Evolutionary conservation across 2,329 filamentous ascomycete genomes (phyloP).

Genomic region (Simplicillium aogashimaense): DNA sequence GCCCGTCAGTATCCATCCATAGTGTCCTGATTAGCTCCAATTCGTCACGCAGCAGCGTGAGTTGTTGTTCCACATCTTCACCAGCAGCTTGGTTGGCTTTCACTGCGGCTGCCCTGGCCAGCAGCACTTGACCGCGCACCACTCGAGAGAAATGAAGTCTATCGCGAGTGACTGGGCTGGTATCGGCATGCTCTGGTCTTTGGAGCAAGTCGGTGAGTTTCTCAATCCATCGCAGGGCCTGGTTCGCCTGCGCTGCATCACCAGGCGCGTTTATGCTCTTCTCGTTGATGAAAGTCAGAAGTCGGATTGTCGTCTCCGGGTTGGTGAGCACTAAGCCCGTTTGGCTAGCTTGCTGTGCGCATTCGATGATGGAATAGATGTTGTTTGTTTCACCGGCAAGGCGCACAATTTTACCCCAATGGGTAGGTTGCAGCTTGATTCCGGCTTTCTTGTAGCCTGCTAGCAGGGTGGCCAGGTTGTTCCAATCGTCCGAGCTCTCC

Average conservation of each 20-base stretch:
- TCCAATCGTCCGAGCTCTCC: constrained; percentile 37
- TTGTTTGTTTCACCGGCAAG: constrained; percentile 27
- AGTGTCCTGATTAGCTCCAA: constrained; percentile 14
- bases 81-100: constrained; percentile 15
- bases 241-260: constrained; percentile 22
- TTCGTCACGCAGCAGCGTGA: constrained; percentile 17
- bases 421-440: constrained; percentile 21
- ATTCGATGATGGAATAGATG: constrained; percentile 38
- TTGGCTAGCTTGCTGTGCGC: constrained; percentile 31
- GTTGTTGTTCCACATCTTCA: constrained; percentile 13
- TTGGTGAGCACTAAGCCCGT: constrained; percentile 34
- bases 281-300: constrained; percentile 18
- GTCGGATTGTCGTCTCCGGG: constrained; percentile 25
- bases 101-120: constrained; percentile 15
- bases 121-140: constrained; percentile 20
- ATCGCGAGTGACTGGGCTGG: too few species aligned
- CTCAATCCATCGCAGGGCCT: constrained; percentile 35
- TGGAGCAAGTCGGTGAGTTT: constrained; percentile 40
- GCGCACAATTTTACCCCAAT: constrained; percentile 31
- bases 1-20: constrained; percentile 13
- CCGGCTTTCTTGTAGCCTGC: constrained; percentile 36
- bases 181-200: constrained; percentile 24
- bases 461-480: constrained; percentile 40
- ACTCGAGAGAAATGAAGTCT: constrained; percentile 14
- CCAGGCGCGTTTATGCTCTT: constrained; percentile 29